phyloP scores from a whole-genome alignment of 371 early-diverging fungal genomes.

The Lichtheimia hyalospora region DNA sequence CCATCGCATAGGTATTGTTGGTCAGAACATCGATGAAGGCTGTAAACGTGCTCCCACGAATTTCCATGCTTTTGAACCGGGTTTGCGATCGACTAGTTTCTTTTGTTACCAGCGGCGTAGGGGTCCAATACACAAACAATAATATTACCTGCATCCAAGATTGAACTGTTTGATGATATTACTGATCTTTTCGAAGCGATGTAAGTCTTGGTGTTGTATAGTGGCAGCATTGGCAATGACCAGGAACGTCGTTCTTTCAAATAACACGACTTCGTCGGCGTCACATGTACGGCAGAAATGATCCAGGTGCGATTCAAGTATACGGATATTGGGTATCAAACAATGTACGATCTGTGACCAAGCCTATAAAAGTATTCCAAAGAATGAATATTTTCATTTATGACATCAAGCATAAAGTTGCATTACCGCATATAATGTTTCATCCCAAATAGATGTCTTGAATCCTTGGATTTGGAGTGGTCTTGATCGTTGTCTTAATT shows the following conservation, averaged over 20 bases:
- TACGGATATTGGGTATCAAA: conserved; percentile 89
- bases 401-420: too few species aligned
- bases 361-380: conserved; percentile 53
- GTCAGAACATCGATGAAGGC: conserved; percentile 92
- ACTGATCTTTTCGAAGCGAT: conserved; percentile 91
- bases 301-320: conserved; percentile 76
- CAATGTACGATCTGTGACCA: conserved; percentile 96
- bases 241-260: conserved; percentile 92
- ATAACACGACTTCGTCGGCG: conserved; percentile 92
- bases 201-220: conserved; percentile 58
- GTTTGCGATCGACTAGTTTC: conserved; percentile 64
- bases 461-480: conserved; percentile 77
- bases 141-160: conserved; percentile 72
- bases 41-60: conserved; percentile 78
- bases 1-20: conserved; percentile 92
- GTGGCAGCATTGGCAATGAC: conserved; percentile 84
- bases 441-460: conserved; percentile 95
- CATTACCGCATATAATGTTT: conserved; percentile 84
- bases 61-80: conserved; percentile 88
- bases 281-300: conserved; percentile 83
- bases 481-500: conserved; percentile 72
- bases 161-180: conserved; percentile 95
- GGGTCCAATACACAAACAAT: neutral
- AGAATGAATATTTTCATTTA: neutral
- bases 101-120: neutral